Evolutionary conservation across 257 asterid genomes (phyloP).

Genomic region (Echites panduratus): DNA sequence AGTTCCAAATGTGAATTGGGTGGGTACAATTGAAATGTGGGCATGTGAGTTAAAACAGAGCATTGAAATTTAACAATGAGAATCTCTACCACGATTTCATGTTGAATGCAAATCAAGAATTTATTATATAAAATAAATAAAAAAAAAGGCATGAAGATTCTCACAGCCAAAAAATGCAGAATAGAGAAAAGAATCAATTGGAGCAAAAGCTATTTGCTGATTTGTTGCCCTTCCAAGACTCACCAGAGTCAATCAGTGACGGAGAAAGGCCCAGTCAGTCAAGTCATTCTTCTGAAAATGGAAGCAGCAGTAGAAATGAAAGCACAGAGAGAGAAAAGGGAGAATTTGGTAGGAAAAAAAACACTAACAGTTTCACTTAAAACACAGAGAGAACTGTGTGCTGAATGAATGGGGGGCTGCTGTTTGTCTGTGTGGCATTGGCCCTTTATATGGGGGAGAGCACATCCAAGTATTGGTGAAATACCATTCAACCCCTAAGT

Average conservation of each 20-base stretch:
- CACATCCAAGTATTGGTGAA: not conserved
- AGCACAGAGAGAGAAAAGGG: constrained; percentile 21
- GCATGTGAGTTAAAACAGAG: constrained; percentile 27
- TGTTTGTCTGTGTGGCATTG: not conserved
- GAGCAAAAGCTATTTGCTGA: constrained; percentile 29
- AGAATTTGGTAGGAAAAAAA: constrained; percentile 11
- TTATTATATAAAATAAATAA: constrained; percentile 22
- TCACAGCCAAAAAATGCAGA: constrained; percentile 11
- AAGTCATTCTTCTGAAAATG: constrained; percentile 18
- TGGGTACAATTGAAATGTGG: constrained; percentile 24
- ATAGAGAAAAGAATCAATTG: constrained; percentile 15
- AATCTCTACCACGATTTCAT: constrained; percentile 30
- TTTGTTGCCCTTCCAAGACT: constrained; percentile 36
- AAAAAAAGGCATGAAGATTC: constrained; percentile 23
- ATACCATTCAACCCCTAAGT: not conserved
- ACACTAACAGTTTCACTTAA: not conserved
- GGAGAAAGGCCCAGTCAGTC: constrained; percentile 42
- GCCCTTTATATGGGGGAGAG: not conserved
- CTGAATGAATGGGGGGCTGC: not conserved
- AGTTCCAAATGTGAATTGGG: constrained; percentile 33
- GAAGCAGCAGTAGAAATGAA: constrained; percentile 21
- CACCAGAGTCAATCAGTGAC: constrained; percentile 51
- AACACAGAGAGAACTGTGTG: constrained; percentile 1
- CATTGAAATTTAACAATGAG: constrained; percentile 27
- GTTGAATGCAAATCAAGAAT: constrained; percentile 36